Conservation (phyloP, 2,329 filamentous ascomycete species). For the Alternaria gaisen region DNA sequence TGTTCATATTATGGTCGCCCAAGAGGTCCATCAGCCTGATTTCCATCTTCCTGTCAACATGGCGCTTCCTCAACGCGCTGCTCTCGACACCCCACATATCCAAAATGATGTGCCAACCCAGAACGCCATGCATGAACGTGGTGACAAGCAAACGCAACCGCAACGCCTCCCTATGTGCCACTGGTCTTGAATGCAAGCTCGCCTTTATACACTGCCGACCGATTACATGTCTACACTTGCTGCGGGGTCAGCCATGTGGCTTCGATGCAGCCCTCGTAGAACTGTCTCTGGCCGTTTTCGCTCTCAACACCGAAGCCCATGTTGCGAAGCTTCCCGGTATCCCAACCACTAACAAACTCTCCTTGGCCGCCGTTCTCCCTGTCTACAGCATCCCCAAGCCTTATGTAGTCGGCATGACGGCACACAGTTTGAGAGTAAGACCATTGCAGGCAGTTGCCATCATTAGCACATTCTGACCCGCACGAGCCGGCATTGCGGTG, state of each 20-base stretch:
- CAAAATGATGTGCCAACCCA: slow-evolving; percentile 27
- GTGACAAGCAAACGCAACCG: slow-evolving; percentile 29
- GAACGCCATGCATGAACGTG: slow-evolving; percentile 39
- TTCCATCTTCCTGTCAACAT: slow-evolving; percentile 6
- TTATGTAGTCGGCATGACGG: slow-evolving; percentile 49
- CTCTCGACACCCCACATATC: slow-evolving; percentile 13
- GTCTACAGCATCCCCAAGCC: slow-evolving; percentile 46
- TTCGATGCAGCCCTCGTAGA: slow-evolving; percentile 47
- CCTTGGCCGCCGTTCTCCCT: slow-evolving; percentile 45
- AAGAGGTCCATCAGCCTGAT: slow-evolving; percentile 5
- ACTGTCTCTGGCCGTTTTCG: slow-evolving; percentile 41
- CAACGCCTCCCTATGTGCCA: slow-evolving; percentile 35
- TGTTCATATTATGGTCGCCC: slow-evolving; percentile 10
- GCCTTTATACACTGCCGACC: slow-evolving; percentile 9
- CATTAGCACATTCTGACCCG: slow-evolving; percentile 46
- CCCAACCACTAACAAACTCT: slow-evolving; percentile 52
- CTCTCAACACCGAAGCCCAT: slow-evolving; percentile 48
- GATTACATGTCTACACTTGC: slow-evolving; percentile 24
- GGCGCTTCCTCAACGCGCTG: slow-evolving; percentile 6
- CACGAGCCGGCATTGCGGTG: slow-evolving; percentile 46
- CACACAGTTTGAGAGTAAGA: slow-evolving; percentile 51
- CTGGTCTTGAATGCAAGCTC: slow-evolving; percentile 16
- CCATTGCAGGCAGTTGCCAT: slow-evolving; percentile 48
- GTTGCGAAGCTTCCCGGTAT: slow-evolving; percentile 46
- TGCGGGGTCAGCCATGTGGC: slow-evolving; percentile 52